Base-by-base conservation (phyloP, 2,329 filamentous ascomycete genomes). In the Penicillium sp. region DNA sequence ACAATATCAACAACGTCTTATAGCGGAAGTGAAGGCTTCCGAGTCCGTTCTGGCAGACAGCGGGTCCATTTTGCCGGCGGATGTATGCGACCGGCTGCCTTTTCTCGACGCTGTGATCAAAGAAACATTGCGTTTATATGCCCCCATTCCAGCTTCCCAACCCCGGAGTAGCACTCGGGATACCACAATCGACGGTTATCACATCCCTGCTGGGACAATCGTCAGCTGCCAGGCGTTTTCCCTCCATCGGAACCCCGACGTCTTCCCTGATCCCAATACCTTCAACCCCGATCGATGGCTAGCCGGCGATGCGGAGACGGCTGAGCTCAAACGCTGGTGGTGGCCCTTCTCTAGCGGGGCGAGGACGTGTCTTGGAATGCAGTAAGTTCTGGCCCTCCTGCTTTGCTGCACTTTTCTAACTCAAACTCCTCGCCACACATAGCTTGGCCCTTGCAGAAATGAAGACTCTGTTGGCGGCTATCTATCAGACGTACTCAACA, bases 391-490 rank as follows among this genome's bases (percentile, higher is more conserved):
- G 0, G 71, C 60, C 6, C 80, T 67, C 13, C 13, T 35, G 7
- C 13, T 35, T 35, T n/a, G 5, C 16, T 18, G 63, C 9, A 35
- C 9, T 16, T 10, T 28, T 28, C 27, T 28, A 28, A 28, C 27
- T 28, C 27, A 8, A 10, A 10, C 27, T 28, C 27, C 8, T 28
- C 8, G 27, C 27, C 16, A 13, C 33, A 56, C 14, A 22, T 42
- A 76, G 73, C 61, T 63, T 79, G 5, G 78, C 77, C 2, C 77
- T 78, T 70, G 75, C 75, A 13, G 77, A 80, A 57, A 79, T 80
- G 76, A 76, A 73, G 1, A 76, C 74, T 2, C 59, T 80, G 7
- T 60, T 75, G 1, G 69, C 75, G 3, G 72, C 74, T 3, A 54
- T 80, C 4, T 79, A 80, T 60, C 63, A 72, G 44, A 66, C 60